A percentile compares a stretch with the other conserved stretches of the same genome.
Evolutionary conservation across 129 eudicot species (phyloP).

Genomic region (Rutidosis leptorrhynchoides): DNA sequence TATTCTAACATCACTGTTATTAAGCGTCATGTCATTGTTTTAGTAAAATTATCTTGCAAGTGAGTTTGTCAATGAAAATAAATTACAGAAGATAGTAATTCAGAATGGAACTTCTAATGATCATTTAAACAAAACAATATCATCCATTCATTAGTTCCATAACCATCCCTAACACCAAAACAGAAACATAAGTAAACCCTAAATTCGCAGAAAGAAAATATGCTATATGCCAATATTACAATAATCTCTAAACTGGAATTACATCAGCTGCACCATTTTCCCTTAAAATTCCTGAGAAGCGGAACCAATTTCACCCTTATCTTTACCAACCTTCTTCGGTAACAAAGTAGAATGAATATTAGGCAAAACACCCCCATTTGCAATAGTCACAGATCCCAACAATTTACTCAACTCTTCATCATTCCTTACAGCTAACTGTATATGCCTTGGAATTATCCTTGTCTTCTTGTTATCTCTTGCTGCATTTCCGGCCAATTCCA

Average conservation of each 20-base stretch:
- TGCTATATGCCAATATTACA: background rate
- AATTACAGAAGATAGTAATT: background rate
- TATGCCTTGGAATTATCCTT: background rate
- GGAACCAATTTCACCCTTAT: constrained; percentile 12
- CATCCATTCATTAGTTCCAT: background rate
- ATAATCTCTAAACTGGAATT: background rate
- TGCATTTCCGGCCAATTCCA: constrained; percentile 16
- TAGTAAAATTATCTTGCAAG: no score
- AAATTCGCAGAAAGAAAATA: background rate
- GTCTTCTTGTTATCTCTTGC: constrained; percentile 14
- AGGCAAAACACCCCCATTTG: constrained; percentile 12
- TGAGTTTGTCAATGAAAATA: no score
- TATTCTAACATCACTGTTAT: no score
- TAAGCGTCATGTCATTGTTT: no score
- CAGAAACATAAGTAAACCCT: no score
- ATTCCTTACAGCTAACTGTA: constrained; percentile 4
- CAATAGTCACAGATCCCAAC: constrained; percentile 12
- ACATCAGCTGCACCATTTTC: background rate
- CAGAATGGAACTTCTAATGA: background rate
- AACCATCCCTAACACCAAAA: background rate
- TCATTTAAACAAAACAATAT: background rate
- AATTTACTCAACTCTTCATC: constrained; percentile 15
- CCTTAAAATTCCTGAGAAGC: constrained; percentile 15
- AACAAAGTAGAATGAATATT: constrained; percentile 10
- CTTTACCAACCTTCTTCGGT: constrained; percentile 1